Evolutionary conservation across 306 rosid species (phyloP).

Genomic region (Trifolium fragiferum): DNA sequence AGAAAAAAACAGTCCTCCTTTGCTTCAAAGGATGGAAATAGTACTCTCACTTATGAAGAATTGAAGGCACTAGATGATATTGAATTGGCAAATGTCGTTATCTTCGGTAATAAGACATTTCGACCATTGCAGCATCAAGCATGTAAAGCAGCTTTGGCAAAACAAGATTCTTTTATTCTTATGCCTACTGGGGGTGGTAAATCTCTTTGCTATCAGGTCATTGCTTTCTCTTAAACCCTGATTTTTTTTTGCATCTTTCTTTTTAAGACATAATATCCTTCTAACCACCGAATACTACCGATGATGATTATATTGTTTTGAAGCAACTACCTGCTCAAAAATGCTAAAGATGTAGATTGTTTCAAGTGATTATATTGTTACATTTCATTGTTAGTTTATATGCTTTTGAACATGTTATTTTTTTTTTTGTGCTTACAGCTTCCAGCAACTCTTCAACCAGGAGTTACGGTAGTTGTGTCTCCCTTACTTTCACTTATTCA

Average conservation of each 20-base stretch:
- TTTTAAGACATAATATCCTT: slow-evolving; percentile 27
- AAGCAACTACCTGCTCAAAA: slow-evolving; percentile 29
- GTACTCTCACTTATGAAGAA: slow-evolving; percentile 67
- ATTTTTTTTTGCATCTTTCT: background rate
- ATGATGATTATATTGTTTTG: slow-evolving; percentile 22
- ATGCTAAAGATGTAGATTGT: slow-evolving; percentile 33
- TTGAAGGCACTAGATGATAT: slow-evolving; percentile 75
- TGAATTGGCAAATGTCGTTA: slow-evolving; percentile 89
- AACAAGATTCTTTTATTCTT: slow-evolving; percentile 83
- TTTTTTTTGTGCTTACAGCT: slow-evolving; percentile 63
- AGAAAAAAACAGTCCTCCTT: slow-evolving; percentile 44
- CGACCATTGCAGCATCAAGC: slow-evolving; percentile 95
- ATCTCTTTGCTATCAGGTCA: slow-evolving; percentile 96
- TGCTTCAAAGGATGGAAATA: slow-evolving; percentile 45
- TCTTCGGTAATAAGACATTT: slow-evolving; percentile 77
- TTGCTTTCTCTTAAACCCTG: slow-evolving; percentile 45
- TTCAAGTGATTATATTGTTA: slow-evolving; percentile 15
- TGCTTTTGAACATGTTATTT: slow-evolving; percentile 37
- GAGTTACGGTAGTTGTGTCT: slow-evolving; percentile 85
- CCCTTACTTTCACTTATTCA: slow-evolving; percentile 98
- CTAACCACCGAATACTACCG: slow-evolving; percentile 19
- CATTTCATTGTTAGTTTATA: background rate
- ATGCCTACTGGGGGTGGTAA: slow-evolving; percentile 99
- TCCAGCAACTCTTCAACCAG: slow-evolving; percentile 90
- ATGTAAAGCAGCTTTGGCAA: slow-evolving; percentile 77